Evolutionary conservation across 2,329 filamentous ascomycete genomes (phyloP).

Genomic region (Ophiosphaerella herpotricha): DNA sequence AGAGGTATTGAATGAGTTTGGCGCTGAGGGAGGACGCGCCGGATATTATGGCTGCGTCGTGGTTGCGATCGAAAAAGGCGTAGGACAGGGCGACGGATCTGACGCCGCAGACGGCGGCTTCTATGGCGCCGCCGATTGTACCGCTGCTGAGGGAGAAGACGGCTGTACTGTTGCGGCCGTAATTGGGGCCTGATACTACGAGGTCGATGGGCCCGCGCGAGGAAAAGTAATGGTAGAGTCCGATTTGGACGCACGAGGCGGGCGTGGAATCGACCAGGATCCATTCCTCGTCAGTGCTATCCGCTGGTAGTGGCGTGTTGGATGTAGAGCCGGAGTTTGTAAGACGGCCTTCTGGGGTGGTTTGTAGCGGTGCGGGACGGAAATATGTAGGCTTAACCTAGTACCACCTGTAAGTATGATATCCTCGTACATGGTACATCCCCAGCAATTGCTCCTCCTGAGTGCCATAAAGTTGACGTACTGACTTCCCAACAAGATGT

Average conservation of each 20-base stretch:
- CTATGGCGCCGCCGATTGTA: slow-evolving; percentile 56
- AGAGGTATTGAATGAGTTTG: slow-evolving; percentile 77
- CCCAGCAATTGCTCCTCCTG: not conserved
- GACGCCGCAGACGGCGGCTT: slow-evolving; percentile 53
- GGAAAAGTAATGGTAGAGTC: slow-evolving; percentile 53
- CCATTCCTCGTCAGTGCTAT: slow-evolving; percentile 52
- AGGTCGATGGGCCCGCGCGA: slow-evolving; percentile 52
- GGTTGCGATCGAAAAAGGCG: slow-evolving; percentile 84
- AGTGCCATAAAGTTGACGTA: slow-evolving; percentile 3
- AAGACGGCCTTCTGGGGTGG: slow-evolving; percentile 35
- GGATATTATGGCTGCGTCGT: slow-evolving; percentile 79
- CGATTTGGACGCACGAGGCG: slow-evolving; percentile 56
- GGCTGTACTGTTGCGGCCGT: slow-evolving; percentile 56
- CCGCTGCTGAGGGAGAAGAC: slow-evolving; percentile 56
- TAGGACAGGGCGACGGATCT: slow-evolving; percentile 81
- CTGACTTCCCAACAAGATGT: slow-evolving; percentile 87
- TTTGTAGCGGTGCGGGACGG: slow-evolving; percentile 65
- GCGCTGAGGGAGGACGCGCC: slow-evolving; percentile 76
- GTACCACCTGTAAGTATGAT: not conserved
- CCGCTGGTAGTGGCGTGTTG: slow-evolving; percentile 35
- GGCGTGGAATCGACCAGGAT: slow-evolving; percentile 57
- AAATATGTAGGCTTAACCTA: slow-evolving; percentile 79
- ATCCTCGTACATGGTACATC: not conserved
- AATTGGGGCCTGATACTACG: slow-evolving; percentile 56
- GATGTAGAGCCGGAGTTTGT: slow-evolving; percentile 46